A percentile compares a stretch with the other conserved stretches of the same genome.
Conservation (phyloP, 768 basidiomycete species). For the Mycena indigotica region DNA sequence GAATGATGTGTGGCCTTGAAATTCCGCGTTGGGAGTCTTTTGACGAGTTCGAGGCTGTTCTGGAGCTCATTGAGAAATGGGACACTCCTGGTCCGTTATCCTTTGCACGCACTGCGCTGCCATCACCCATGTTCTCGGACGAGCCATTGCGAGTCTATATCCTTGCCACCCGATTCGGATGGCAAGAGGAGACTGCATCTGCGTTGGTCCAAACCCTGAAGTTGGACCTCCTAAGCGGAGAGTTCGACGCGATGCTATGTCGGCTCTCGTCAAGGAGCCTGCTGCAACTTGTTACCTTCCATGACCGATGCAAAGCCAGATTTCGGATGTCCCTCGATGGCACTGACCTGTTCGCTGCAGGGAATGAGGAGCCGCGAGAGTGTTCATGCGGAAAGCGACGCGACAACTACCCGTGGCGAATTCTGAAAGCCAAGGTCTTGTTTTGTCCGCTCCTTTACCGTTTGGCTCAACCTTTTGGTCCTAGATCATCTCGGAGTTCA, state of each 20-base stretch:
- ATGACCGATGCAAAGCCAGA: constrained; percentile 40
- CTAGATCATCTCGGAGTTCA: constrained; percentile 35
- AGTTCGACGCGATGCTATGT: constrained; percentile 34
- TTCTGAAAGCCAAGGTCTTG: constrained; percentile 40
- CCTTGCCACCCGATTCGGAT: constrained; percentile 45
- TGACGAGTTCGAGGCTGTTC: constrained; percentile 41
- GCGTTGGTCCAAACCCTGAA: constrained; percentile 45
- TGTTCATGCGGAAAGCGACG: constrained; percentile 39
- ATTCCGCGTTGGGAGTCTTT: constrained; percentile 43
- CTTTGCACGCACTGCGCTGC: constrained; percentile 43
- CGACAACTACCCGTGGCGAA: constrained; percentile 42
- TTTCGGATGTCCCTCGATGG: constrained; percentile 41
- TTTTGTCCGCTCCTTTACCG: neutral
- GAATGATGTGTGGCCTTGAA: constrained; percentile 44
- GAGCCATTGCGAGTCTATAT: constrained; percentile 52
- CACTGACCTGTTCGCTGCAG: constrained; percentile 38
- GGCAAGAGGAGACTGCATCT: constrained; percentile 45
- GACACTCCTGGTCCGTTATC: constrained; percentile 48
- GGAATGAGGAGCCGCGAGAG: constrained; percentile 33
- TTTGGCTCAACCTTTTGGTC: neutral
- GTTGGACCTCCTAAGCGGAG: constrained; percentile 40
- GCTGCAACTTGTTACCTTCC: constrained; percentile 42
- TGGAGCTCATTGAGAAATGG: constrained; percentile 48
- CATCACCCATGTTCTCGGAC: constrained; percentile 43
- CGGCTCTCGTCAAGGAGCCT: constrained; percentile 37